These are phyloP conservation scores for Dactylellina drechsleri DNA, from an alignment of 2,329 filamentous ascomycete genomes.

Conservation along the genomic window DNA sequence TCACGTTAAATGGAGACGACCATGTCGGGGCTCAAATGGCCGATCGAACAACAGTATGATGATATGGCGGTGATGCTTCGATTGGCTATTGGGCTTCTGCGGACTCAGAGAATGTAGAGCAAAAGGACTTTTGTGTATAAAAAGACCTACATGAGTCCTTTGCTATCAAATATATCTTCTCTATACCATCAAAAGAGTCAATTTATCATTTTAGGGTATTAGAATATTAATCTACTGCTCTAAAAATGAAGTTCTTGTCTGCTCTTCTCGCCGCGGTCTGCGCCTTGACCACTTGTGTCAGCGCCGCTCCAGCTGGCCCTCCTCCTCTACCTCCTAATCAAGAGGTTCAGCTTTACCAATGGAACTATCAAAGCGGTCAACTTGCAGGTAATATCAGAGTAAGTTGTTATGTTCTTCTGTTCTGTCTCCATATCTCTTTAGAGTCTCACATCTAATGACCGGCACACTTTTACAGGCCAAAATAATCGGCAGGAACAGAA, in stretches of 20 bases:
- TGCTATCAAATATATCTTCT: not conserved
- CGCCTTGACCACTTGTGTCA: not conserved
- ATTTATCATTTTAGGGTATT: not conserved
- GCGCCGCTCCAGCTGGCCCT: not conserved
- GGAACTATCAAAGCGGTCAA: slow-evolving; percentile 4
- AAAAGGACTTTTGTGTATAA: slow-evolving; percentile 2
- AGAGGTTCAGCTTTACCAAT: slow-evolving; percentile 5
- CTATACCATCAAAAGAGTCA: slow-evolving; percentile 1
- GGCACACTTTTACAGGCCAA: too few relatives aligned
- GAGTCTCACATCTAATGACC: too few relatives aligned
- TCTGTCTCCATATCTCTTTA: too few relatives aligned
- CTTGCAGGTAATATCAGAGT: not conserved
- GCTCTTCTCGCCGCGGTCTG: not conserved
- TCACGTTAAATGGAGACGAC: too few relatives aligned
- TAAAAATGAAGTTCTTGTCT: slow-evolving; percentile 18
- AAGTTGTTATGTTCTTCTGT: not conserved
- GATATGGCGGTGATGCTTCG: not conserved
- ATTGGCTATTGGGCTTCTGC: too few relatives aligned
- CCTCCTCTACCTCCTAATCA: not conserved
- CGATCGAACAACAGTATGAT: not conserved
- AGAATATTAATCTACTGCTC: not conserved
- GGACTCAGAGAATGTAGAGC: not conserved
- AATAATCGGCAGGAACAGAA: too few relatives aligned
- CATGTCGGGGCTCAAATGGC: too few relatives aligned
- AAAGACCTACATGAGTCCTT: not conserved